These are phyloP conservation scores for Diaporthe sp. DNA, from an alignment of 2,329 filamentous ascomycete genomes.

Conservation along the genomic window DNA sequence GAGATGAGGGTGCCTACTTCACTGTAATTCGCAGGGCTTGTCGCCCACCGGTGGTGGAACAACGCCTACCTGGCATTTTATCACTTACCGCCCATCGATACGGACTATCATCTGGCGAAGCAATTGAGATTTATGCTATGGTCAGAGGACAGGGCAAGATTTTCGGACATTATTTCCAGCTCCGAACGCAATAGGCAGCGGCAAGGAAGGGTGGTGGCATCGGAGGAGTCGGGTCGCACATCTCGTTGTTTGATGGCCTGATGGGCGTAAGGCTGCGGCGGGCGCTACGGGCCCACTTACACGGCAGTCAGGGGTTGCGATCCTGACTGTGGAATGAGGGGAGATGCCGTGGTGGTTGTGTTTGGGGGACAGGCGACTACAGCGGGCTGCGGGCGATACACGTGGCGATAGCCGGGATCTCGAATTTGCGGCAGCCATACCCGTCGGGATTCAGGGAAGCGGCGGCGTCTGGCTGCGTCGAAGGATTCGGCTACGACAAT, in stretches of 20 bases:
- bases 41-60: not conserved
- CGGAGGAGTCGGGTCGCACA: slow-evolving; percentile 24
- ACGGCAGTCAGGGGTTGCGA: slow-evolving; percentile 28
- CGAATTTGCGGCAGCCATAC: slow-evolving; percentile 13
- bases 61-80: not conserved
- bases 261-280: slow-evolving; percentile 30
- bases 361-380: slow-evolving; percentile 1
- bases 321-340: slow-evolving; percentile 16
- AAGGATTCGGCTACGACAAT: slow-evolving; percentile 8
- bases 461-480: slow-evolving; percentile 4
- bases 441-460: slow-evolving; percentile 14
- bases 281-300: slow-evolving; percentile 29
- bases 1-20: not conserved
- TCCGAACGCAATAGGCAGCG: not conserved
- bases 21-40: too few species aligned
- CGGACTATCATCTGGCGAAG: not conserved
- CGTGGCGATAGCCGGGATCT: slow-evolving; percentile 32
- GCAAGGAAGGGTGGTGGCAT: slow-evolving; percentile 13
- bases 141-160: not conserved
- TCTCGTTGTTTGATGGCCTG: slow-evolving; percentile 22
- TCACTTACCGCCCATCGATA: not conserved
- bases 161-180: slow-evolving; percentile 2
- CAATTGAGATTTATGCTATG: not conserved
- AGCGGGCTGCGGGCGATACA: slow-evolving; percentile 19
- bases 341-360: not conserved